A percentile compares a stretch with the other conserved stretches of the same genome.
phyloP scores from a whole-genome alignment of 2,329 filamentous ascomycete genomes.

The Dactylellina drechsleri region DNA sequence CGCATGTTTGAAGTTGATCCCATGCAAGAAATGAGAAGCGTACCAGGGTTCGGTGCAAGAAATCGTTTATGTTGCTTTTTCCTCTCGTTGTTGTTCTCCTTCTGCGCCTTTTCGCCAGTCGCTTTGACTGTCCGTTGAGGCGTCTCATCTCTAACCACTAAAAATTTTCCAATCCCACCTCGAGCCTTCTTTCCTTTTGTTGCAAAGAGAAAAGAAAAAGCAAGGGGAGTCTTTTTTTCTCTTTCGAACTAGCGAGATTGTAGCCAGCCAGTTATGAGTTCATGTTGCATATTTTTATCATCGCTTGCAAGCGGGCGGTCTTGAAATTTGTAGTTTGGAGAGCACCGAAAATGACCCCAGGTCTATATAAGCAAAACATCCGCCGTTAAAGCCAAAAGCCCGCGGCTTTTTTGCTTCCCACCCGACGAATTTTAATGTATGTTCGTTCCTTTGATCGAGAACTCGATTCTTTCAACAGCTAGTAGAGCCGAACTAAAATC shows the following conservation, averaged over 20 bases:
- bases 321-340: constrained; percentile 34
- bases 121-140: constrained; percentile 37
- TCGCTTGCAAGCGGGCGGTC: constrained; percentile 50
- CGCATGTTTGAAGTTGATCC: constrained; percentile 52
- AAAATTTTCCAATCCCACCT: constrained; percentile 28
- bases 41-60: constrained; percentile 29
- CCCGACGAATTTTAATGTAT: constrained; percentile 21
- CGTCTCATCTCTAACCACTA: constrained; percentile 44
- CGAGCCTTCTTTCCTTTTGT: constrained; percentile 26
- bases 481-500: constrained; percentile 38
- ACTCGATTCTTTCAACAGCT: constrained; percentile 32
- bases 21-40: constrained; percentile 53
- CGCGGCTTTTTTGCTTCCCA: constrained; percentile 48
- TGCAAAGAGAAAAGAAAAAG: constrained; percentile 23
- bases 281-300: constrained; percentile 51
- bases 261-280: constrained; percentile 38
- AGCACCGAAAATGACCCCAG: constrained; percentile 19
- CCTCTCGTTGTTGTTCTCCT: background rate
- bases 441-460: constrained; percentile 25
- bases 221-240: constrained; percentile 35
- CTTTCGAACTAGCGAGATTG: constrained; percentile 42
- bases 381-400: constrained; percentile 54
- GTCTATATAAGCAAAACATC: constrained; percentile 54
- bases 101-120: constrained; percentile 30
- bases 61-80: constrained; percentile 9